phyloP scores from a whole-genome alignment of 495 filamentous ascomycete genomes.

The Penicillium ochrochloron region DNA sequence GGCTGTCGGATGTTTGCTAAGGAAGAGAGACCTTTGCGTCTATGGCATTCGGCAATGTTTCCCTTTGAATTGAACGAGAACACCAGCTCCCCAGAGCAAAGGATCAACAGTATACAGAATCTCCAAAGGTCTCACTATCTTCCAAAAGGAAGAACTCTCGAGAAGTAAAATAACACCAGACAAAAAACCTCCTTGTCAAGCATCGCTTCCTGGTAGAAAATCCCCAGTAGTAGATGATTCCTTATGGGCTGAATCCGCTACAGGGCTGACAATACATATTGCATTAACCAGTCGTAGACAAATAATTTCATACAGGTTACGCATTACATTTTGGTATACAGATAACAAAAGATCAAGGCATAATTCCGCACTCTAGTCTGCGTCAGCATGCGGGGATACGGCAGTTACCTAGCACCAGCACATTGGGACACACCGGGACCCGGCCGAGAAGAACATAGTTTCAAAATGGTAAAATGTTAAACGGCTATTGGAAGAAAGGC shows the following conservation, averaged over 20 bases:
- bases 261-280: neutral
- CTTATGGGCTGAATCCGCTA: neutral
- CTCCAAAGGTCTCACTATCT: no score
- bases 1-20: neutral
- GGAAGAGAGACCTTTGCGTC: neutral
- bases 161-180: neutral
- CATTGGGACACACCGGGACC: neutral
- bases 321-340: neutral
- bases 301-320: no score
- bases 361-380: slow-evolving; percentile 13
- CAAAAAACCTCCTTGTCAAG: neutral
- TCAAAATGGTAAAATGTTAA: neutral
- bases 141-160: neutral
- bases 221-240: neutral
- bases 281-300: neutral
- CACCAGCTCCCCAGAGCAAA: neutral
- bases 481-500: neutral
- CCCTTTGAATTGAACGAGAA: neutral
- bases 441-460: neutral
- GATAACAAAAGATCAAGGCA: neutral
- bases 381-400: slow-evolving; percentile 2
- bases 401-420: neutral
- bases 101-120: no score
- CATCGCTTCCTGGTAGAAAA: neutral
- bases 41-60: neutral